Evolutionary conservation across 140 eudicot genomes (phyloP), one percentile per base, ranked within the genome.

Genomic region (Erigeron philadelphicus): DNA sequence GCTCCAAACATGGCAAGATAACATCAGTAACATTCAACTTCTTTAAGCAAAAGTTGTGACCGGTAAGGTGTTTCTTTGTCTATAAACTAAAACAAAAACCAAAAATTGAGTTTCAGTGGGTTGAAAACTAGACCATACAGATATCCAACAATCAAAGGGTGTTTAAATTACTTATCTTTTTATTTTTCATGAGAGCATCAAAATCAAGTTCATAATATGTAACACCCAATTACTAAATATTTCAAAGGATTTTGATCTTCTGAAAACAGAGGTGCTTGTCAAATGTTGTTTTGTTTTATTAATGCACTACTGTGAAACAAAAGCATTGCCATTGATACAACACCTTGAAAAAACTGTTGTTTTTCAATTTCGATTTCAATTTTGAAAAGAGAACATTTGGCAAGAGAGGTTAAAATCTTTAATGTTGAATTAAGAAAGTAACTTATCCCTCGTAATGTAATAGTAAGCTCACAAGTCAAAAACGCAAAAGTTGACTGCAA

Each of bases 401-500:
- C 61, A 2, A 15, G 8, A 17, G 38, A 53, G 23, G 40, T 64
- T 38, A n/a, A 54, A 64, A 41, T 61, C 55, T 73, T 40, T 40
- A 63, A 73, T 12, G 19, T 73, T 31, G 64, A 65, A 46, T 21
- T 6, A 35, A 40, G 12, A 18, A 23, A 15, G 53, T 64, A 43
- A 16, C 15, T 7, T 40, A 49, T 38, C 25, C 54, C 68, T 15
- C 23, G 12, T 13, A 48, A 61, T 5, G 40, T 63, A 71, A 65
- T 41, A 47, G 72, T 23, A 81, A 67, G 85, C 98, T 93, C 88
- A 93, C 98, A 93, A 83, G 88, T 93, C 95, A 85, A 93, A 93
- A 21, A 89, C 85, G 64, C 96, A 93, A 78, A 93, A 93, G 82
- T 93, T 93, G 81, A 93, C 94, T 63, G 98, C 98, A 81, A 93